phyloP scores from a whole-genome alignment of 371 early-diverging fungal species.

The Mucor piriformis region DNA sequence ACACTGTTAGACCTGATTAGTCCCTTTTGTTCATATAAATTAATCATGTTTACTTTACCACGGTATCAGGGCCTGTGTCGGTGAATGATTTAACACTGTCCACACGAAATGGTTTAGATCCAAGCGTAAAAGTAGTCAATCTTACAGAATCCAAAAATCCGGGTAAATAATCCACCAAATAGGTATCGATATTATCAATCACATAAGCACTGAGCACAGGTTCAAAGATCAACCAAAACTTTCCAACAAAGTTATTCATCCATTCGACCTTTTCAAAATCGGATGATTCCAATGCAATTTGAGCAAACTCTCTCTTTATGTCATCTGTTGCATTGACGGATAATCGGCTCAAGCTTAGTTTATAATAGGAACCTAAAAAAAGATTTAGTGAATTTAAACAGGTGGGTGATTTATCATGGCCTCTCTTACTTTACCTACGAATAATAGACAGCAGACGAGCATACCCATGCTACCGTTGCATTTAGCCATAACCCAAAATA shows the following conservation, averaged over 20 bases:
- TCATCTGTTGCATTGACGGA: conserved; percentile 68
- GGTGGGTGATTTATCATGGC: not conserved
- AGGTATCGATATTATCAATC: conserved; percentile 71
- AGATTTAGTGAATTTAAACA: not conserved
- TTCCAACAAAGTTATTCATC: conserved; percentile 87
- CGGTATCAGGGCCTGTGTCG: conserved; percentile 77
- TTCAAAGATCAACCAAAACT: conserved; percentile 96
- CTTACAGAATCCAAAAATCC: conserved; percentile 88
- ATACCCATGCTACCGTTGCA: conserved; percentile 48
- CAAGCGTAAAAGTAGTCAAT: conserved; percentile 94
- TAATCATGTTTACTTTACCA: conserved; percentile 63
- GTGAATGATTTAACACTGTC: conserved; percentile 83
- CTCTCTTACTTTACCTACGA: conserved; percentile 43
- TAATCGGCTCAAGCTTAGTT: conserved; percentile 65
- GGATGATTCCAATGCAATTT: conserved; percentile 44
- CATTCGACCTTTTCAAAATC: conserved; percentile 91
- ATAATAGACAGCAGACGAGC: conserved; percentile 43
- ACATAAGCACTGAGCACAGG: conserved; percentile 84
- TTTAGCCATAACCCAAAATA: conserved; percentile 36
- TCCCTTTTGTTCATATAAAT: too few species aligned
- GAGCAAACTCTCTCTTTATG: conserved; percentile 63
- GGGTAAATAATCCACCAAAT: conserved; percentile 81
- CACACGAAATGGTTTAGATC: conserved; percentile 92
- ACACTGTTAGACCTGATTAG: too few species aligned
- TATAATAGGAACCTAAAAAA: conserved; percentile 65